Evolutionary conservation across 2,329 filamentous ascomycete genomes (phyloP).

Genomic region (Pseudonectria foliicola): DNA sequence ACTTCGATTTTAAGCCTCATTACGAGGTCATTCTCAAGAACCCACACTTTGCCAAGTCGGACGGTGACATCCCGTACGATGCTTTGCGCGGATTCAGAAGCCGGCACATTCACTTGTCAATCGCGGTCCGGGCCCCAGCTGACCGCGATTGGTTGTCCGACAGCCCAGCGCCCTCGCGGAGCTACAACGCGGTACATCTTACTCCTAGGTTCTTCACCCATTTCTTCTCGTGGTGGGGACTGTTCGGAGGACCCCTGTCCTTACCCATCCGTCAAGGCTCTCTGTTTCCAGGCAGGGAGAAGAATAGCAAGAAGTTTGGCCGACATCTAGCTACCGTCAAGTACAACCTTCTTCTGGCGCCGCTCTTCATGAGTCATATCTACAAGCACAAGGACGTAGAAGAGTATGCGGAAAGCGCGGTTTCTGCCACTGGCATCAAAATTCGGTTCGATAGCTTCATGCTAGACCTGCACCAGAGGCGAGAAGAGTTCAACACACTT

Average conservation of each 20-base stretch:
- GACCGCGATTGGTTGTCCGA: constrained; percentile 80
- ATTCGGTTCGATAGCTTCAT: constrained; percentile 95
- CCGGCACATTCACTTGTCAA: constrained; percentile 90
- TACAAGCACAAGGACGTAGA: constrained; percentile 98
- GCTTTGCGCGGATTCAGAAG: constrained; percentile 96
- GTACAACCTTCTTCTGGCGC: constrained; percentile 87
- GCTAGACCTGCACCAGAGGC: constrained; percentile 88
- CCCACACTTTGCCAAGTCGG: constrained; percentile 62
- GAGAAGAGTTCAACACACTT: constrained; percentile 82
- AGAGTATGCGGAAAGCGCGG: constrained; percentile 66
- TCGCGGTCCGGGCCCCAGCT: constrained; percentile 80
- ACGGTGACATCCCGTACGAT: constrained; percentile 61
- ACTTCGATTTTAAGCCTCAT: constrained; percentile 85
- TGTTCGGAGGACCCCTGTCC: constrained; percentile 92
- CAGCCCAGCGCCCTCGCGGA: constrained; percentile 68
- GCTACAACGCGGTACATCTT: constrained; percentile 94
- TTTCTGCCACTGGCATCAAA: constrained; percentile 93
- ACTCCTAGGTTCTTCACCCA: constrained; percentile 96
- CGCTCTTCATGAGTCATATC: constrained; percentile 89
- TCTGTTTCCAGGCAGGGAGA: constrained; percentile 87
- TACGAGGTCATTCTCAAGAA: constrained; percentile 85
- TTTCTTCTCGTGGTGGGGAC: constrained; percentile 96
- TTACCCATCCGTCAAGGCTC: constrained; percentile 87
- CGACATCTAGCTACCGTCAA: constrained; percentile 97
- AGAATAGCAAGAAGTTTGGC: constrained; percentile 97